phyloP scores from a whole-genome alignment of 257 asterid genomes.

The Plantago elongata region DNA sequence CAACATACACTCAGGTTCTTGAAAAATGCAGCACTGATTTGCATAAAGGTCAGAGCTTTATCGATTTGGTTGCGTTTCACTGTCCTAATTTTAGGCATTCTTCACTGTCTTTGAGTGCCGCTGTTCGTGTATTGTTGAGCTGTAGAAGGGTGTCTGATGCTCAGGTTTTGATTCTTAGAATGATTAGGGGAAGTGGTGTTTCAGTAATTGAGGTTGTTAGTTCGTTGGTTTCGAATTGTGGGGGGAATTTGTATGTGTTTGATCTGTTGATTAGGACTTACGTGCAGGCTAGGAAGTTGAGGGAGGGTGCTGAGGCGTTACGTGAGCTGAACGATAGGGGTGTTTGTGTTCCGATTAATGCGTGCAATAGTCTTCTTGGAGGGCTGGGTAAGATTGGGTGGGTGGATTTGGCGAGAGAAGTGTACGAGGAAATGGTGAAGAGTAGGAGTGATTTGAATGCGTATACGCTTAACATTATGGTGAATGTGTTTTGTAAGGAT shows the following conservation, averaged over 20 bases:
- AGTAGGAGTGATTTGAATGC: constrained; percentile 43
- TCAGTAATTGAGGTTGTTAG: constrained; percentile 51
- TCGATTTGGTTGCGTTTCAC: constrained; percentile 39
- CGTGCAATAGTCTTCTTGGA: constrained; percentile 65
- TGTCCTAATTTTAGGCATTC: constrained; percentile 64
- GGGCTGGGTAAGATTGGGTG: constrained; percentile 77
- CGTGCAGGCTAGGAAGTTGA: constrained; percentile 81
- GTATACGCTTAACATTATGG: constrained; percentile 77
- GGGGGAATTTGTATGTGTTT: constrained; percentile 43
- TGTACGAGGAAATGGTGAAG: constrained; percentile 41
- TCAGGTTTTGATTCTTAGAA: constrained; percentile 60
- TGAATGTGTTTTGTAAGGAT: constrained; percentile 62
- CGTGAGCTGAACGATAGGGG: constrained; percentile 34
- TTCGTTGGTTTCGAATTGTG: constrained; percentile 41
- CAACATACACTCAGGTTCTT: constrained; percentile 43
- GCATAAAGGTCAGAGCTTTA: constrained; percentile 38
- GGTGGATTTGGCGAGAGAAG: constrained; percentile 61
- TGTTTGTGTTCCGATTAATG: constrained; percentile 51
- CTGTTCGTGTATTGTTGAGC: constrained; percentile 48
- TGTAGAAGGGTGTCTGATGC: constrained; percentile 59
- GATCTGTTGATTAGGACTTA: constrained; percentile 65
- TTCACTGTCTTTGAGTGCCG: constrained; percentile 48
- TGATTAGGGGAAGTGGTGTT: constrained; percentile 66
- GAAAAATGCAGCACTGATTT: constrained; percentile 44
- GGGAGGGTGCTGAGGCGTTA: constrained; percentile 71